Evolutionary conservation across 768 basidiomycete genomes (phyloP).

Genomic region (Clitopilus hobsonii): DNA sequence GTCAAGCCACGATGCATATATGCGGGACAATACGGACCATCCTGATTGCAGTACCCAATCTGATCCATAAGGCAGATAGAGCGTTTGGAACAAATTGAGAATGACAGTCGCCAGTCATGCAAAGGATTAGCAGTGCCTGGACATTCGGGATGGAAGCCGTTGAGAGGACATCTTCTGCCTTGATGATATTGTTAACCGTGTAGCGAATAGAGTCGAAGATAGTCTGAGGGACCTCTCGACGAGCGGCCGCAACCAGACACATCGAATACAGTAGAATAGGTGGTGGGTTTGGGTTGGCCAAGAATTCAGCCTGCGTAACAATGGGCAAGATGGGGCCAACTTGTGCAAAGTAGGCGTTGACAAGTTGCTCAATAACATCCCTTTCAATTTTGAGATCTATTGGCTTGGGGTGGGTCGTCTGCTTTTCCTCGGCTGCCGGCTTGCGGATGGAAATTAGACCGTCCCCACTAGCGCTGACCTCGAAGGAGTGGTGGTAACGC

Average conservation of each 20-base stretch:
- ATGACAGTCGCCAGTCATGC: slow-evolving; percentile 88
- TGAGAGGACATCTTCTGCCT: slow-evolving; percentile 86
- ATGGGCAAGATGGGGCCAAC: slow-evolving; percentile 87
- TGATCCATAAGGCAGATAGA: slow-evolving; percentile 80
- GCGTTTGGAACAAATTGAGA: slow-evolving; percentile 85
- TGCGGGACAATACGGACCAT: slow-evolving; percentile 55
- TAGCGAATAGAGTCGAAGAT: slow-evolving; percentile 90
- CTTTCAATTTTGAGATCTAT: slow-evolving; percentile 72
- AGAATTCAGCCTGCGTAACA: slow-evolving; percentile 84
- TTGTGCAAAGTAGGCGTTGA: slow-evolving; percentile 92
- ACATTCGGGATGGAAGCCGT: slow-evolving; percentile 84
- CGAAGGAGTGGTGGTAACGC: slow-evolving; percentile 85
- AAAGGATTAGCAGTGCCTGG: slow-evolving; percentile 79
- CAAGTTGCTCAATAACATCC: slow-evolving; percentile 71
- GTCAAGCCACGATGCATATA: neutral
- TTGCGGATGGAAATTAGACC: slow-evolving; percentile 83
- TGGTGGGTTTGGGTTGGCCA: slow-evolving; percentile 66
- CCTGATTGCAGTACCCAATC: slow-evolving; percentile 84
- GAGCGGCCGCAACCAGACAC: slow-evolving; percentile 86
- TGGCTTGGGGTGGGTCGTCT: slow-evolving; percentile 52
- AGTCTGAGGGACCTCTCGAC: slow-evolving; percentile 75
- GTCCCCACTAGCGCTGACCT: slow-evolving; percentile 78
- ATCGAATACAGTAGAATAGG: slow-evolving; percentile 89
- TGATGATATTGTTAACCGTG: slow-evolving; percentile 82
- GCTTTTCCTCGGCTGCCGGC: slow-evolving; percentile 52